Evolutionary conservation across 225 moss, liverwort and hornwort genomes (phyloP), one percentile per base, ranked within the genome.

Genomic region (Pleurozium schreberi): DNA sequence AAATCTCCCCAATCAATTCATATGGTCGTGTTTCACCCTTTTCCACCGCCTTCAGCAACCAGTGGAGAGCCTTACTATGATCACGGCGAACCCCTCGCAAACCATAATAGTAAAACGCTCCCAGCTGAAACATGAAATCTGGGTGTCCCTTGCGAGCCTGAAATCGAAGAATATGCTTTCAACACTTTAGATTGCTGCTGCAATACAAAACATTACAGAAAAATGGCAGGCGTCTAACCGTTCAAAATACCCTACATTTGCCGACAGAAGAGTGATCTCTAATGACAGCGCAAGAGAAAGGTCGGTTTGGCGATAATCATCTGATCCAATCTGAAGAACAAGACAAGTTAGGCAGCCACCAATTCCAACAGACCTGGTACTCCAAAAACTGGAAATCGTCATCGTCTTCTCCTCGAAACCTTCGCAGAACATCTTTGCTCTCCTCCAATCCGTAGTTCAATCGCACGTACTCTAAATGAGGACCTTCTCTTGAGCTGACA

Each of bases 301-400:
- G 60, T 64, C 47, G 53, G 58, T 28, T 81, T 81, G 12, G 36
- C 49, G 13, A 42, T 68, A 74, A 75, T 31, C 40, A 77, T 82
- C 67, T 67, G 49, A 85, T 69, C 77, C 83, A 83, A 86, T 77
- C 23, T 78, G 58, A 23, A 81, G 40, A 50, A 27, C 38, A 84
- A 16, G 30, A 77, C 61, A 62, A 45, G 45, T 15, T 65, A 9
- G 12, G 53, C 40, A 77, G 30, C 4, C 78, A 81, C 79, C 73
- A 45, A 59, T 84, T 66, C 43, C 36, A 59, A 73, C 83, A 50
- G 87, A 94, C 94, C 94, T 98, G 97, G 83, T 97, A 99, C 89
- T 97, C 95, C 79, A 97, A 63, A 85, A 99, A 99, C 93, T 96
- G 98, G 60, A 99, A 99, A 88, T 99, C 98, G 68, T 97, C 98